A percentile compares a stretch with the other conserved stretches of the same genome.
These are phyloP conservation scores for Solanum rostratum DNA, from an alignment of 257 asterid species.

Conservation along the genomic window DNA sequence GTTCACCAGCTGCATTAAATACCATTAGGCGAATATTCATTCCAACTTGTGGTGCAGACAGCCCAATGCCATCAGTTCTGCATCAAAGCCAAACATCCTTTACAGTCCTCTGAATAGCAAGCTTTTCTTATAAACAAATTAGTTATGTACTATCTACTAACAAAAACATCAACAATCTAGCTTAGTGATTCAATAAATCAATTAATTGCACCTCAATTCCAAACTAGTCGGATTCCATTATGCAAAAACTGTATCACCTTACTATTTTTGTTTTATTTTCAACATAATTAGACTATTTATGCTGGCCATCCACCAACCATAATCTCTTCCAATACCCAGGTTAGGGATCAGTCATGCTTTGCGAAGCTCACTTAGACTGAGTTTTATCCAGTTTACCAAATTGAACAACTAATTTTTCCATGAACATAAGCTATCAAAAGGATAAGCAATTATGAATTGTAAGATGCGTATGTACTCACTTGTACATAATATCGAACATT, in stretches of 20 bases:
- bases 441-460: background rate
- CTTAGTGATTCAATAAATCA: background rate
- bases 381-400: background rate
- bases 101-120: constrained; percentile 21
- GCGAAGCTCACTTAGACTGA: background rate
- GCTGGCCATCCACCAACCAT: background rate
- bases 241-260: background rate
- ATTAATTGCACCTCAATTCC: background rate
- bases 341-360: background rate
- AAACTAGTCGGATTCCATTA: background rate
- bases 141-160: background rate
- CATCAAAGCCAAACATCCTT: constrained; percentile 28
- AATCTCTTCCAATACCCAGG: background rate
- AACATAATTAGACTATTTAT: background rate
- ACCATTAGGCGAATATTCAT: constrained; percentile 83
- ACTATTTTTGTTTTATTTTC: background rate
- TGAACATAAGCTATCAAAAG: background rate
- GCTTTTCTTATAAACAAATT: constrained; percentile 10
- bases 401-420: background rate
- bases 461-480: constrained; percentile 22
- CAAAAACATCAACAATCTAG: background rate
- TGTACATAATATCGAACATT: constrained; percentile 95
- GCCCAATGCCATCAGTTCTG: constrained; percentile 98
- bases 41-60: constrained; percentile 96
- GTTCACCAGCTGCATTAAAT: constrained; percentile 78